These are phyloP conservation scores for Obba rivulosa DNA, from an alignment of 768 basidiomycete species.

Conservation along the genomic window DNA sequence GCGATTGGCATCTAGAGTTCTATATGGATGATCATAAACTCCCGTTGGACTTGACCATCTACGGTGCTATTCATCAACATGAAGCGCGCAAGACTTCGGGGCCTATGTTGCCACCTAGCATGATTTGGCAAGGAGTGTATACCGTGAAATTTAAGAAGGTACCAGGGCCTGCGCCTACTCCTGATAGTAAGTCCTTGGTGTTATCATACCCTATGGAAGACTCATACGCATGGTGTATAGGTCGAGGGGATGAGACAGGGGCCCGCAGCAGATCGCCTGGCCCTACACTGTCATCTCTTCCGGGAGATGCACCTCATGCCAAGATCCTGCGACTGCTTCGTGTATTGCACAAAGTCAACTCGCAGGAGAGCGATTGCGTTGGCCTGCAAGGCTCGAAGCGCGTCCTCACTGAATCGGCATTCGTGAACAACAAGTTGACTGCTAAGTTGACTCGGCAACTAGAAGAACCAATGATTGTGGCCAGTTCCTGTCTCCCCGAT, in stretches of 20 bases:
- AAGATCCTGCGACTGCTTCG: constrained; percentile 89
- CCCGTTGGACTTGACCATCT: constrained; percentile 87
- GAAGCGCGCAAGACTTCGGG: constrained; percentile 74
- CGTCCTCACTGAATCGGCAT: constrained; percentile 72
- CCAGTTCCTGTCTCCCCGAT: constrained; percentile 93
- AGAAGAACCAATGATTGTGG: constrained; percentile 99
- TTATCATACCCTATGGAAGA: background rate
- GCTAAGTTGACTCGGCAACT: constrained; percentile 96
- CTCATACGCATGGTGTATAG: constrained; percentile 7
- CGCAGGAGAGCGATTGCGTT: constrained; percentile 61
- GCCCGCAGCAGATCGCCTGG: constrained; percentile 56
- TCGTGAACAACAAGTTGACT: constrained; percentile 96
- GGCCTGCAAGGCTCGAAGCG: constrained; percentile 45
- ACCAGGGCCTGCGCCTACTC: constrained; percentile 62
- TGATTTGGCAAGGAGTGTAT: constrained; percentile 88
- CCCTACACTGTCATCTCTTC: constrained; percentile 71
- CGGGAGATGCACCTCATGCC: constrained; percentile 78
- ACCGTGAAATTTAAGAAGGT: constrained; percentile 94
- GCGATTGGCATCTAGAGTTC: constrained; percentile 97
- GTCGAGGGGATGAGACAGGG: constrained; percentile 38
- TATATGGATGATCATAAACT: constrained; percentile 85
- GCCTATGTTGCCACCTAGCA: constrained; percentile 49
- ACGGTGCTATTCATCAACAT: constrained; percentile 93
- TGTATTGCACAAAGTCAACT: constrained; percentile 79
- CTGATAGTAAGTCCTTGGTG: constrained; percentile 51